Base-by-base conservation (phyloP, 169 alveolate genomes). In the Plasmodium sp. region DNA sequence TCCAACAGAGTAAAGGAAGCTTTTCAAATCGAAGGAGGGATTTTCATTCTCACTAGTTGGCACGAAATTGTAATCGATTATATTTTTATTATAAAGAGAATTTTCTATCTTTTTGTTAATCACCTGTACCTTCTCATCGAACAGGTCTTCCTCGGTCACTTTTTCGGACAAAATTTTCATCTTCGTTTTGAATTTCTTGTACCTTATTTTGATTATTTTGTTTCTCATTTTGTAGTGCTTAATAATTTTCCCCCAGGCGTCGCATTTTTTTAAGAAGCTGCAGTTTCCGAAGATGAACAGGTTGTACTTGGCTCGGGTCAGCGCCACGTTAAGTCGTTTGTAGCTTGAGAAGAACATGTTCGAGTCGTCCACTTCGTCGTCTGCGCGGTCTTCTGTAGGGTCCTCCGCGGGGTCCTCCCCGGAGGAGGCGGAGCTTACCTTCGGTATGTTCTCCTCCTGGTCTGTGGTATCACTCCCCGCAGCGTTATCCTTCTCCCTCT, bases 281-380 rank as follows among this genome's bases (percentile, higher is more conserved):
- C 95, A 41, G 12, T 92, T 92, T 3, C 95, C 99, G n/a, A 98
- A 97, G 31, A 98, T 96, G 97, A 98, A 97, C 51, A 99, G 94
- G 33, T 98, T 98, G 75, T 96, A 93, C 79, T 97, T 95, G 14
- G 99, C 99, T 81, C 99, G 96, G 16, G 99, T 98, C 41, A 98
- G 84, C 10, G 99, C 99, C 58, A 99, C 99, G 94, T 99, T 99
- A 95, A 99, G 93, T 92, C 99, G 98, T 85, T 99, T 98, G 22
- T 94, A 71, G 84, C 97, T 99, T 3, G 98, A 97, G 39, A 99
- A 96, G 86, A 99, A 99, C 48, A 51, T 33, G 5, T 81, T 92
- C 6, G 92, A 92, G 10, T 81, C 56, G 56, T 82, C 95, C 33
- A 48, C 58, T 16, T 74, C 74, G 73, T 81, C 56, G 56, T 82